Conservation (phyloP, 805 yeast species). For the Tanozyma kutaoensis region DNA sequence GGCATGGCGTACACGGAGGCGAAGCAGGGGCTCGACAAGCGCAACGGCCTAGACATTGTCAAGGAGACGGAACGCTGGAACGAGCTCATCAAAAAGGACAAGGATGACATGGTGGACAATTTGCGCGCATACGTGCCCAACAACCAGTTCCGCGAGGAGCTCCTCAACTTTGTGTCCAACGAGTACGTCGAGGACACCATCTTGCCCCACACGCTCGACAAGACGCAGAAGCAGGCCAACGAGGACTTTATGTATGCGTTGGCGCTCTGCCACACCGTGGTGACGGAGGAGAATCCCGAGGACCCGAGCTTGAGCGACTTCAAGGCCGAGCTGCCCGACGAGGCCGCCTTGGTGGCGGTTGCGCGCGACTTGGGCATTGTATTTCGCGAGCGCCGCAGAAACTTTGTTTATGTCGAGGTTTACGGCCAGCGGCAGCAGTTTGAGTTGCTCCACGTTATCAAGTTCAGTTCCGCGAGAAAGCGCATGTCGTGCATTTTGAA, state of each 20-base stretch:
- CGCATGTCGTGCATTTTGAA: constrained; percentile 66
- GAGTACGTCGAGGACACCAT: constrained; percentile 42
- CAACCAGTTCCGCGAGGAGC: constrained; percentile 35
- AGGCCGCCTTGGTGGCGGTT: constrained; percentile 63
- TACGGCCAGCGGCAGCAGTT: constrained; percentile 33
- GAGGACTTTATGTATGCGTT: constrained; percentile 50
- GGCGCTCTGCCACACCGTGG: constrained; percentile 66
- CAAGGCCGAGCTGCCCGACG: constrained; percentile 80
- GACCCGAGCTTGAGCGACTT: constrained; percentile 32
- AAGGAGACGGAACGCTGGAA: constrained; percentile 30
- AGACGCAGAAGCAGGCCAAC: constrained; percentile 32
- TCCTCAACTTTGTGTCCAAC: constrained; percentile 48
- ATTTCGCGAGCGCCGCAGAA: constrained; percentile 40
- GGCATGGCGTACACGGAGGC: constrained; percentile 82
- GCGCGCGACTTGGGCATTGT: constrained; percentile 66
- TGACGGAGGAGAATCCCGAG: constrained; percentile 36
- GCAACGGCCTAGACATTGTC: constrained; percentile 58
- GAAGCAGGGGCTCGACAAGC: constrained; percentile 59
- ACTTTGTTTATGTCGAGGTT: constrained; percentile 26
- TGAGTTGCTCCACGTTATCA: constrained; percentile 40
- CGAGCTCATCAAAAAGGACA: constrained; percentile 27
- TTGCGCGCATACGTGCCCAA: constrained; percentile 21
- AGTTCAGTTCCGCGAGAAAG: constrained; percentile 61
- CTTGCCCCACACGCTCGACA: constrained; percentile 12
- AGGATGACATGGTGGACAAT: constrained; percentile 30